Conservation (phyloP, 192 early-diverging fungal genomes). For the Rhizophagus sp. region DNA sequence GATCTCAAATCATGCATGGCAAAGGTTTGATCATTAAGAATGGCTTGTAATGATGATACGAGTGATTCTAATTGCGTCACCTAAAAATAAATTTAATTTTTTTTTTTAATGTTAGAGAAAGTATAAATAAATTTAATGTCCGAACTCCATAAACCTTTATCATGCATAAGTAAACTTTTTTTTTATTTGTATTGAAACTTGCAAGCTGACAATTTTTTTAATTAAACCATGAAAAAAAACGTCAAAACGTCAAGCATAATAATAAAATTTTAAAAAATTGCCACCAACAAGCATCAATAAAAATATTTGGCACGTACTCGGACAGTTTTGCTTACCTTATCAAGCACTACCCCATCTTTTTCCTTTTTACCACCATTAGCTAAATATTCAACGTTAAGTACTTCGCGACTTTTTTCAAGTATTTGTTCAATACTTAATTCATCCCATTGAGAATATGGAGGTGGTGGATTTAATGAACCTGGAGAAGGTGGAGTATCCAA, state of each 20-base stretch:
- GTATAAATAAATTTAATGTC: too few relatives aligned
- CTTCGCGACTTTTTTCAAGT: conserved; percentile 25
- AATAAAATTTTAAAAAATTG: not conserved
- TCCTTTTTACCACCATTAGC: conserved; percentile 10
- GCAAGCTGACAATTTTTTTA: not conserved
- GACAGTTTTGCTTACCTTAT: conserved; percentile 13
- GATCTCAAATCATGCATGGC: conserved; percentile 39
- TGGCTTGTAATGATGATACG: conserved; percentile 37
- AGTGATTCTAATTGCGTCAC: conserved; percentile 41
- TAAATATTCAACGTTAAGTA: conserved; percentile 17
- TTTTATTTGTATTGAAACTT: not conserved
- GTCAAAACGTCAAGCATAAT: too few relatives aligned
- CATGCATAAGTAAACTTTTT: too few relatives aligned
- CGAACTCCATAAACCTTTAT: too few relatives aligned
- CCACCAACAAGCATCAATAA: not conserved
- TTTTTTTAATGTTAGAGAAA: too few relatives aligned
- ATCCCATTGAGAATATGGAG: conserved; percentile 28
- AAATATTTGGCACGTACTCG: conserved; percentile 18
- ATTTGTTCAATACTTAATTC: conserved; percentile 25
- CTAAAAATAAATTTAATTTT: conserved; percentile 25
- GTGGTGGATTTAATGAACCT: conserved; percentile 7
- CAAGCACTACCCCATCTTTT: conserved; percentile 19
- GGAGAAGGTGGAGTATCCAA: conserved; percentile 15
- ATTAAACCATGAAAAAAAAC: not conserved
- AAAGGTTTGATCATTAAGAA: conserved; percentile 43